Percentiles rank a stretch among this genome's conserved stretches.
phyloP scores from a whole-genome alignment of 257 asterid genomes.

The Salvia rosmarinus region DNA sequence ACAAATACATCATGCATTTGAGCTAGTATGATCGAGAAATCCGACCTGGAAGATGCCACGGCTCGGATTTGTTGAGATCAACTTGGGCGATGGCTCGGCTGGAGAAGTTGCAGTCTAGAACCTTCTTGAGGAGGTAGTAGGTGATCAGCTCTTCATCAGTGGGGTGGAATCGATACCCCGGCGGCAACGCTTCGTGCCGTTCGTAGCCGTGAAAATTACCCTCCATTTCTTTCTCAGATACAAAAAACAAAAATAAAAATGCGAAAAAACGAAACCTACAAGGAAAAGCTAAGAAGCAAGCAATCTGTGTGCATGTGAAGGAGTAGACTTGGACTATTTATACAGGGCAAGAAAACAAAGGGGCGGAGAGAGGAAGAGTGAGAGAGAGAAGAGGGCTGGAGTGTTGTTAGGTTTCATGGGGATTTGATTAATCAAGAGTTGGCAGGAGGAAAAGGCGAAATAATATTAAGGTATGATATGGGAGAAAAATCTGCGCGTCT shows the following conservation, averaged over 20 bases:
- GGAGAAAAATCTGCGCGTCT: conserved; percentile 38
- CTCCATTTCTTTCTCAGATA: conserved; percentile 41
- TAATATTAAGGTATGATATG: conserved; percentile 43
- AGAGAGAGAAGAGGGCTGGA: not conserved
- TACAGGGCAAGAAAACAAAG: not conserved
- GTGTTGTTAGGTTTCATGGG: conserved; percentile 43
- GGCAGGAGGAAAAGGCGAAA: conserved; percentile 34
- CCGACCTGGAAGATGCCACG: conserved; percentile 90
- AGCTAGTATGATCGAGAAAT: not conserved
- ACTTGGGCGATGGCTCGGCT: conserved; percentile 83
- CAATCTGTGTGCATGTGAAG: not conserved
- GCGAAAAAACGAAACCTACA: not conserved
- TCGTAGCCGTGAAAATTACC: not conserved
- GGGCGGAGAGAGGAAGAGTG: not conserved
- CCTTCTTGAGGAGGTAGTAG: conserved; percentile 77
- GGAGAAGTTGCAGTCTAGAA: conserved; percentile 60
- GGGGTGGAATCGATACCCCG: conserved; percentile 89
- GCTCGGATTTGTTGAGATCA: conserved; percentile 93
- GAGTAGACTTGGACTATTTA: not conserved
- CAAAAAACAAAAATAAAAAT: not conserved
- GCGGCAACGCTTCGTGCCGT: conserved; percentile 58
- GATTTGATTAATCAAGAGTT: conserved; percentile 50
- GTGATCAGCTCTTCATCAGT: conserved; percentile 92
- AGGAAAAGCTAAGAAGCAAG: not conserved
- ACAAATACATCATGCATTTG: not conserved